Evolutionary conservation across 495 filamentous ascomycete species (phyloP).

Genomic region (Penicillium psychrofluorescens): DNA sequence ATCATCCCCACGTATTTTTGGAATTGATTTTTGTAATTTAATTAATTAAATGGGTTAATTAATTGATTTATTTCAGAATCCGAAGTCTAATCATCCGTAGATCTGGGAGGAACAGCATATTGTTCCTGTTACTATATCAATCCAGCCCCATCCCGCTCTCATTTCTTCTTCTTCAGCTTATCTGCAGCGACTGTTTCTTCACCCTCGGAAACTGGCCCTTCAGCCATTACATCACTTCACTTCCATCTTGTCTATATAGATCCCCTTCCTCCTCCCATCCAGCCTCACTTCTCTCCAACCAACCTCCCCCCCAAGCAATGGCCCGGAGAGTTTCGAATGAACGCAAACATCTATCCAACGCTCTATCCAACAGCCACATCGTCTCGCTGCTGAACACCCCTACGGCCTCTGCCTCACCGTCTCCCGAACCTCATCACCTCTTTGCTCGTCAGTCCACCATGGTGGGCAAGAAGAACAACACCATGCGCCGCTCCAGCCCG

Average conservation of each 20-base stretch:
- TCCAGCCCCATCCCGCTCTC: slow-evolving; percentile 18
- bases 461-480: slow-evolving; percentile 1
- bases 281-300: background rate
- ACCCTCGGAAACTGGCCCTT: background rate
- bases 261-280: background rate
- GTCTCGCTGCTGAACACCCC: slow-evolving; percentile 5
- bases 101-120: slow-evolving; percentile 18
- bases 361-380: background rate
- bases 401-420: slow-evolving; percentile 1
- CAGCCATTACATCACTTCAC: background rate
- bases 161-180: slow-evolving; percentile 1
- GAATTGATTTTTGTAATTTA: slow-evolving; percentile 5
- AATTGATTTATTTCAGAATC: slow-evolving; percentile 5
- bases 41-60: background rate
- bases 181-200: background rate
- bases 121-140: slow-evolving; percentile 18
- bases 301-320: background rate
- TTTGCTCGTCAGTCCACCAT: background rate
- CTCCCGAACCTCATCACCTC: slow-evolving; percentile 3
- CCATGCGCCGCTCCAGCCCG: slow-evolving; percentile 3
- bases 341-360: background rate
- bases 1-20: slow-evolving; percentile 19
- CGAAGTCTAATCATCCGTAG: slow-evolving; percentile 19
- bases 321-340: background rate
- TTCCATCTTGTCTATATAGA: background rate